A percentile compares a stretch with the other conserved stretches of the same genome.
Evolutionary conservation across 2,329 filamentous ascomycete species (phyloP).

Genomic region (Pseudogymnoascus verrucosus): DNA sequence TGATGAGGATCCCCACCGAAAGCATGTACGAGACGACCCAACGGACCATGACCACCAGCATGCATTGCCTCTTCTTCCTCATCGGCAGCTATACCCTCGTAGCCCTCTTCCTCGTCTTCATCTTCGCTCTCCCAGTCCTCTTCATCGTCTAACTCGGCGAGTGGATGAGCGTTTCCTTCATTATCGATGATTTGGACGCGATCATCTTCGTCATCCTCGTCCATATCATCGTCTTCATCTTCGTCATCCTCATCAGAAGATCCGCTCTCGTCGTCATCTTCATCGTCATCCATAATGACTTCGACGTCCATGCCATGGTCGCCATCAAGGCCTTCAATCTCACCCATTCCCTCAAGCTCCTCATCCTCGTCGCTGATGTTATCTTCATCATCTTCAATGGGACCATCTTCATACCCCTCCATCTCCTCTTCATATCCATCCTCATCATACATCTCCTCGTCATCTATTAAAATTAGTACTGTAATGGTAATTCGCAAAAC

Average conservation of each 20-base stretch:
- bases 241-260: constrained; percentile 45
- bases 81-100: constrained; percentile 40
- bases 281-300: constrained; percentile 75
- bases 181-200: constrained; percentile 55
- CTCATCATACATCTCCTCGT: constrained; percentile 89
- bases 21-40: constrained; percentile 48
- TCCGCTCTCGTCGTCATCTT: constrained; percentile 41
- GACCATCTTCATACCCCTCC: constrained; percentile 75
- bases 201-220: constrained; percentile 47
- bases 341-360: constrained; percentile 74
- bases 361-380: constrained; percentile 84
- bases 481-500: background rate
- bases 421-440: constrained; percentile 84
- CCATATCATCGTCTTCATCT: constrained; percentile 54
- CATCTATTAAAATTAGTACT: constrained; percentile 46
- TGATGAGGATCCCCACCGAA: constrained; percentile 30
- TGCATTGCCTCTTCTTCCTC: constrained; percentile 43
- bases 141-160: constrained; percentile 49
- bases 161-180: constrained; percentile 42
- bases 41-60: constrained; percentile 30
- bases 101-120: constrained; percentile 46
- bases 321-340: constrained; percentile 66
- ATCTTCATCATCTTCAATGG: constrained; percentile 71
- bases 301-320: constrained; percentile 54
- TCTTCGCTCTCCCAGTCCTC: constrained; percentile 56